Base-by-base conservation (phyloP, 805 yeast genomes). In the Cyberlindnera amylophila region DNA sequence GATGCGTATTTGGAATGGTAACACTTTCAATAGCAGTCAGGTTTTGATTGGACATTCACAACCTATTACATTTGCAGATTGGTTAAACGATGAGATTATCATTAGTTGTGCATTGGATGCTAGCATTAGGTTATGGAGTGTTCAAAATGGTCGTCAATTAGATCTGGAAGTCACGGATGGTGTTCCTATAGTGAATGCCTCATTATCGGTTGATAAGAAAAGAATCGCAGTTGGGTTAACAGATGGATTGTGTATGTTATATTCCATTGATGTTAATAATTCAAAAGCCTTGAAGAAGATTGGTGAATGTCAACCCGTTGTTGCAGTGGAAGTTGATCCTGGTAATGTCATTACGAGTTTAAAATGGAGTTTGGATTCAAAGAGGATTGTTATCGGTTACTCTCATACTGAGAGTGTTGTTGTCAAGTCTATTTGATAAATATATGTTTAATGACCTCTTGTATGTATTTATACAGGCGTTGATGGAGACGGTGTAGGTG, bases 1-100 rank as follows among this genome's bases (percentile, higher is more conserved):
- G 0, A 71, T 89, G 8, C 75, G 86, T 51, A 67, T 88, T 16
- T 90, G 96, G 96, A 76, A 72, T 54, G 83, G 88, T 29, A 72
- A 73, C 21, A 74, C 79, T 26, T 64, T 75, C 18, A 76, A 75
- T 45, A 72, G 78, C 23, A 63, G 72, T 28, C 72, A 72, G 43
- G 63, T 73, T 5, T 56, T 77, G 30, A 42, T 56, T 6, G 82
- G 81, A 0, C 88, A 82, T 57, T 67, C 77, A 1, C 75, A 79
- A 42, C 78, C 86, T 21, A 68, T 81, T 8, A 66, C 79, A 3
- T 71, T 67, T 15, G 67, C 81, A 7, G 56, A 69, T 36, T 79
- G 95, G 95, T 40, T 82, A 39, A 52, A 65, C 46, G 46, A 61
- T 2, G 64, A 66, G 41, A 39, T 50, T 11, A 47, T 80, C 6